Base-by-base conservation (phyloP, 495 filamentous ascomycete species). In the Aspergillus mulundensis region DNA sequence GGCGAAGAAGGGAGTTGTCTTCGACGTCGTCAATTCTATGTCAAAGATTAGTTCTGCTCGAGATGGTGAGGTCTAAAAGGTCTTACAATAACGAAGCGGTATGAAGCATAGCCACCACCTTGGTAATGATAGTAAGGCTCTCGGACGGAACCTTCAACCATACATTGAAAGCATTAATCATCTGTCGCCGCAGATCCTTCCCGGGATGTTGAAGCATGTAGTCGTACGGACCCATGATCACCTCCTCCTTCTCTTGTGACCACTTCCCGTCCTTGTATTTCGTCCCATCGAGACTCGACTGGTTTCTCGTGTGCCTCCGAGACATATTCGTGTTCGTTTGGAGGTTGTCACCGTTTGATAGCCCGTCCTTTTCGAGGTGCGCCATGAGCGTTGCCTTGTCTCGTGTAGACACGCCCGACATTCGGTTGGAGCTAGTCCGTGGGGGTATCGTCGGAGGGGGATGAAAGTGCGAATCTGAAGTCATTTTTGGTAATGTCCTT, bases 41-140 rank as follows among this genome's bases (percentile, higher is more conserved):
- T 8, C 5, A 10, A 25, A 16, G 18, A n/a, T 44, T 40, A 36
- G 30, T 14, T 15, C n/a, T 20, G 45, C 36, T 21, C 28, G 11
- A 16, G 34, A 39, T 51, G 50, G 18, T 28, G n/a, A 43, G 41
- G 16, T 2, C 14, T 10, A 12, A 52, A 23, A 23, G 23, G 44
- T 64, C 74, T 66, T 68, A 87, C 73, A 98, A 80, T 34, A 98
- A 77, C 2, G 90, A 96, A 16, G 94, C 86, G 3, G 92, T 96
- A 67, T 98, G 94, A 28, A 98, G 80, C 91, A 96, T 96, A 44
- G 85, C 86, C 21, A 97, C 83, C 12, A 96, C 91, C 56, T 84
- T 87, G 18, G 86, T 93, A 63, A 98, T 96, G 25, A 95, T 81
- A 47, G 79, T 83, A 59, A 97, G 74, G 49, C 84, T 87, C 56